A percentile compares a stretch with the other conserved stretches of the same genome.
These are phyloP conservation scores for Osmanthus fragrans DNA, from an alignment of 257 asterid species.

Conservation along the genomic window DNA sequence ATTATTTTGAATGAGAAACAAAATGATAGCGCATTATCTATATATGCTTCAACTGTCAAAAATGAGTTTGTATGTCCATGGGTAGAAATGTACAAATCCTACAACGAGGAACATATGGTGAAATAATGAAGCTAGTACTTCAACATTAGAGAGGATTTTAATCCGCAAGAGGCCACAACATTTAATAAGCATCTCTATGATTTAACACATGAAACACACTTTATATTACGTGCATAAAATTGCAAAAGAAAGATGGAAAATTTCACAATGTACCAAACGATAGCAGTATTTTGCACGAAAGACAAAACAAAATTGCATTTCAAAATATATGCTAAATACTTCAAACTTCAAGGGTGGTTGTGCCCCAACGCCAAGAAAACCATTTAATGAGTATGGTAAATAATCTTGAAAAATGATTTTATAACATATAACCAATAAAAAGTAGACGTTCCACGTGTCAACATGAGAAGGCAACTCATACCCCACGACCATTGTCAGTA, in stretches of 20 bases:
- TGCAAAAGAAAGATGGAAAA: neutral
- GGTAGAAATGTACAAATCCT: neutral
- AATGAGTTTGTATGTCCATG: neutral
- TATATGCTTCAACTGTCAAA: neutral
- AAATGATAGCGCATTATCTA: neutral
- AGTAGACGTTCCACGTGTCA: neutral
- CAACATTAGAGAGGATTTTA: neutral
- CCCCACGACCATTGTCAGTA: conserved; percentile 98
- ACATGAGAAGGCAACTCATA: conserved; percentile 41
- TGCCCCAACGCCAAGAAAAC: neutral
- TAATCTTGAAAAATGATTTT: conserved; percentile 1
- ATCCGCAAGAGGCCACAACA: neutral
- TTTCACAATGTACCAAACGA: neutral
- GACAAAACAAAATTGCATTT: conserved; percentile 1
- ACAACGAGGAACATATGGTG: neutral
- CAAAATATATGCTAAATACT: conserved; percentile 1
- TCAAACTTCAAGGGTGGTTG: neutral
- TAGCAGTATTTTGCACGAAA: neutral
- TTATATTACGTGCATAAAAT: conserved; percentile 6
- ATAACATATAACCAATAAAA: neutral
- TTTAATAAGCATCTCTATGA: neutral
- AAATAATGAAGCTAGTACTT: neutral
- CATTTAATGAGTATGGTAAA: neutral
- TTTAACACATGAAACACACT: neutral
- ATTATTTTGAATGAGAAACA: neutral